Evolutionary conservation across 2,329 filamentous ascomycete genomes (phyloP), one percentile per base, ranked within the genome.

Genomic region (Septoria linicola): DNA sequence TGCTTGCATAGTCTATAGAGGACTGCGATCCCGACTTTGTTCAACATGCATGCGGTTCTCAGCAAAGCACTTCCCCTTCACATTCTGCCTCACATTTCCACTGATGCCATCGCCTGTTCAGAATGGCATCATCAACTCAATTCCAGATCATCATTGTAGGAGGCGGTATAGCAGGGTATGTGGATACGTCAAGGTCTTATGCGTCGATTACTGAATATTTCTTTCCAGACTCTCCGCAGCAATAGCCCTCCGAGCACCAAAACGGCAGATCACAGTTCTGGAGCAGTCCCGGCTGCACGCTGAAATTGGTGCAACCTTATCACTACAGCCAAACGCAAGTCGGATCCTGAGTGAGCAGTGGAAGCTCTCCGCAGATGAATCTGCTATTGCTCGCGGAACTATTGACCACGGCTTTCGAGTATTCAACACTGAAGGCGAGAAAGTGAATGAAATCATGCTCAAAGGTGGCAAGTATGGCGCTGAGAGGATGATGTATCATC

Each of bases 281-380:
- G 66, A 70, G 43, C 63, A 66, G 45, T 69, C 66, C 37, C 52
- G 58, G 10, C 50, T 66, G 3, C 41, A 49, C 13, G 21, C 40
- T 45, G 73, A 75, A 50, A 69, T 72, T 5, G 72, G 72, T 2
- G 72, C 72, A 1, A 65, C 70, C 6, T 71, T 74, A 14, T 73
- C 71, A 0, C 62, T 74, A 0, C 72, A 74, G 41, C 72, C n/a
- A n/a, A n/a, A n/a, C n/a, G n/a, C n/a, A n/a, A 67, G 66, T 16
- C 65, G 67, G 31, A 70, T 72, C 2, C 55, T 72, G 6, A 53
- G 63, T 5, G 40, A 62, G 6, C 41, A 34, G 41, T 72, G 68
- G 67, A 60, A 60, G 0, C 52, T 73, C 1, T 32, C 37, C 2
- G 55, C 59, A 11, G n/a, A n/a, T n/a, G n/a, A n/a, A n/a, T n/a